Evolutionary conservation across 345 rosid genomes (phyloP), one percentile per base, ranked within the genome.

Genomic region (Brassica carinata): DNA sequence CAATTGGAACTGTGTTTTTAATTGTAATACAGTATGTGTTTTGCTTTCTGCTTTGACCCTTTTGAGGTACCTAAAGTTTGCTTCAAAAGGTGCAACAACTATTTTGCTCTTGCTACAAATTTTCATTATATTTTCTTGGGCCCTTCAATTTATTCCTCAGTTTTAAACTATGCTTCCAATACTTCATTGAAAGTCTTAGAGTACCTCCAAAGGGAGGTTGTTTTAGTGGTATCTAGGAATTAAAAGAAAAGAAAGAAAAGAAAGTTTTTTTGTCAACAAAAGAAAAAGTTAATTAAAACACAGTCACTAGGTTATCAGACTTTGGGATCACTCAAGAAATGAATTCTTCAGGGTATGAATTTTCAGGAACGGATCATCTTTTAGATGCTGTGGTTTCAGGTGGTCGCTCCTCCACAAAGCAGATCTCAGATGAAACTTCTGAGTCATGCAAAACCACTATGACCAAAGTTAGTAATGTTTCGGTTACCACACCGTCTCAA

Each of bases 321-420:
- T 73, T 81, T 43, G 74, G 45, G 76, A 84, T 82, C 76, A 79
- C 71, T 69, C 85, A 76, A 7, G 89, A 84, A 51, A 67, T 75
- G 74, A 78, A 72, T 82, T 78, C 86, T 85, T 57, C 82, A 23
- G 83, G 77, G 74, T 86, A 83, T 33, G 84, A 81, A 67, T 63
- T 78, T 53, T 85, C 87, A 19, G 88, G 85, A 31, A 71, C 84
- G 15, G 99, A 90, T 78, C 83, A 96, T 87, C 93, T 96, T 73
- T 81, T 96, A 85, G 99, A 96, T 82, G 99, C 99, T 5, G 97
- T 96, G 57, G 97, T 96, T 61, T 88, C 97, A 2, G 85, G 87
- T 77, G 90, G 88, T 26, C 73, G 78, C 30, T 83, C 89, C 55
- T 74, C 81, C 23, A 43, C 88, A 4, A 93, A 91, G 85, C 97